Conservation (phyloP, 345 rosid genomes). For the Citrus sp. region DNA sequence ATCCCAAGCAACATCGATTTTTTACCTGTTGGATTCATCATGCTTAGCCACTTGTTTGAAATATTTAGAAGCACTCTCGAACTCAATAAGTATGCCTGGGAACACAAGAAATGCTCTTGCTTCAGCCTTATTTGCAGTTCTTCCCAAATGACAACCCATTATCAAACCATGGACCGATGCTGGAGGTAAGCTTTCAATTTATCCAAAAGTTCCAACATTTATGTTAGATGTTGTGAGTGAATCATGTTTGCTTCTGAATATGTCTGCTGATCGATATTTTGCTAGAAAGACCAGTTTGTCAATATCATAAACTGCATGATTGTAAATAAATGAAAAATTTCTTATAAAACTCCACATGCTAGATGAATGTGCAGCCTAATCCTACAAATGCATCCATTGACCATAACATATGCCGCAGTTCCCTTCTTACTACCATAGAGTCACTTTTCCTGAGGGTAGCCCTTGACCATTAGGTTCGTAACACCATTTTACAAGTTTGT, state of each 20-base stretch:
- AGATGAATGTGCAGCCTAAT: background rate
- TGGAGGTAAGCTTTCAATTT: background rate
- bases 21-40: slow-evolving; percentile 85
- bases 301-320: background rate
- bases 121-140: slow-evolving; percentile 65
- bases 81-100: slow-evolving; percentile 74
- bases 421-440: background rate
- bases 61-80: slow-evolving; percentile 79
- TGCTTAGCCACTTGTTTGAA: slow-evolving; percentile 94
- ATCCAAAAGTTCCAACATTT: background rate
- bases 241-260: background rate
- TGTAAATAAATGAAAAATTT: background rate
- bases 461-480: background rate
- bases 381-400: background rate
- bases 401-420: background rate
- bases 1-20: slow-evolving; percentile 92
- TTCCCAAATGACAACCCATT: slow-evolving; percentile 1
- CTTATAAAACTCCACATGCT: background rate
- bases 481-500: background rate
- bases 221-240: background rate
- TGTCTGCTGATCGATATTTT: background rate
- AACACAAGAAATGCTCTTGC: slow-evolving; percentile 43
- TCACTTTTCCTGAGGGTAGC: background rate
- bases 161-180: background rate
- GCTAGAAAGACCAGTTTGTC: background rate